Conservation (phyloP, 163 green algal species). For the Volvox carteri region DNA sequence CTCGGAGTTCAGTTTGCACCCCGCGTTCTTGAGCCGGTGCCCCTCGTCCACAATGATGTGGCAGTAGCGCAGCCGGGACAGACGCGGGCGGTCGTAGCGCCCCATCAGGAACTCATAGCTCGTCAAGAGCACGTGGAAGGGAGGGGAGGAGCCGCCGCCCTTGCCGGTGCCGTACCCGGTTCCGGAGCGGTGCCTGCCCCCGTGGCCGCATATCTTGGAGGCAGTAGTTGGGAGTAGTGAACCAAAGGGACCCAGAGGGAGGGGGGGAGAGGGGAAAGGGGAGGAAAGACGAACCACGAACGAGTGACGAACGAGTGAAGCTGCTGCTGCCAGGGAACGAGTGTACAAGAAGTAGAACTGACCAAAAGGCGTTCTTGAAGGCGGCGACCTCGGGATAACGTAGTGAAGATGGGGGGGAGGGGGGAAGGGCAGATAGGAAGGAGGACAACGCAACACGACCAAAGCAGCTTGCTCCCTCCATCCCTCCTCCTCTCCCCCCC, state of each 20-base stretch:
- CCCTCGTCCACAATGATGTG: constrained; percentile 94
- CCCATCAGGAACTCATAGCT: constrained; percentile 91
- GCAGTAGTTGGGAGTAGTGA: too few species aligned
- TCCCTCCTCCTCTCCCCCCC: not conserved
- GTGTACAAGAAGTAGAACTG: too few species aligned
- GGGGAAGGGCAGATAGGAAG: not conserved
- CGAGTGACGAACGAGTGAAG: too few species aligned
- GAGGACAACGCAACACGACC: too few species aligned
- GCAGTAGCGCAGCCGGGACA: constrained; percentile 69
- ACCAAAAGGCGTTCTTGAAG: too few species aligned
- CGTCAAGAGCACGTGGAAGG: constrained; percentile 91
- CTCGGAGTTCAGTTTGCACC: constrained; percentile 86
- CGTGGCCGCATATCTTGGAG: not conserved
- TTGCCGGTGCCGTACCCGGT: not conserved
- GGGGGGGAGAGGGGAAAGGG: too few species aligned
- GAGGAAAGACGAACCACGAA: too few species aligned
- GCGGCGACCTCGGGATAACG: not conserved
- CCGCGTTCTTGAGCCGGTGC: constrained; percentile 82
- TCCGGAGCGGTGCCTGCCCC: not conserved
- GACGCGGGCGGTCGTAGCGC: constrained; percentile 75
- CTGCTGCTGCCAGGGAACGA: too few species aligned
- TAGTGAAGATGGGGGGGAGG: not conserved
- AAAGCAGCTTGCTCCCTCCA: too few species aligned
- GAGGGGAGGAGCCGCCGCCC: constrained; percentile 24
- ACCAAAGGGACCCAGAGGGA: too few species aligned